These are phyloP conservation scores for Leptodontidium sp. DNA, from an alignment of 2,329 filamentous ascomycete species.

Conservation along the genomic window DNA sequence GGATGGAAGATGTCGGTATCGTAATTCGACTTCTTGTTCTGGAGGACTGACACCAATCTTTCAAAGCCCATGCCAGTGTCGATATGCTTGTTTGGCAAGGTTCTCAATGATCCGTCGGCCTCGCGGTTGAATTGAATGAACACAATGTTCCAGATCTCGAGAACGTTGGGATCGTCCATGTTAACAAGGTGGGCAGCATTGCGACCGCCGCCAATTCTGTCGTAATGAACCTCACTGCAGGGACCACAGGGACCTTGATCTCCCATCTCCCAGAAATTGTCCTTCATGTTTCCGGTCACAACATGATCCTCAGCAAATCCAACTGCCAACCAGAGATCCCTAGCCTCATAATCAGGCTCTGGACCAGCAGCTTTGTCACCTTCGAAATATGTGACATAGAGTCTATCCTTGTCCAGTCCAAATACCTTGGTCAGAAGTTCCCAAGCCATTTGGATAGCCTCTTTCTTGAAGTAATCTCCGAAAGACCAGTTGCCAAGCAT, in stretches of 20 bases:
- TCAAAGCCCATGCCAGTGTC: conserved; percentile 98
- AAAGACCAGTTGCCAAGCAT: conserved; percentile 99
- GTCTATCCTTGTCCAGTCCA: conserved; percentile 78
- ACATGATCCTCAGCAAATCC: conserved; percentile 94
- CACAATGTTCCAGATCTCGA: conserved; percentile 99
- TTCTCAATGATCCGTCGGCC: conserved; percentile 81
- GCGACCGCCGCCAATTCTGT: conserved; percentile 88
- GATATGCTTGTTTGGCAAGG: conserved; percentile 91
- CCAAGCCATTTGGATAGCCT: conserved; percentile 91
- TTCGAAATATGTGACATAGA: conserved; percentile 99
- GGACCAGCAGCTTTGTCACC: conserved; percentile 78
- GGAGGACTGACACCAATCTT: conserved; percentile 89
- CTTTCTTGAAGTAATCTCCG: conserved; percentile 98
- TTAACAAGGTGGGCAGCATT: conserved; percentile 96
- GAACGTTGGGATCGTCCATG: conserved; percentile 92
- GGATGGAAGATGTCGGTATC: conserved; percentile 96
- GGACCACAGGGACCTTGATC: conserved; percentile 97
- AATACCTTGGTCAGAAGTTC: conserved; percentile 93
- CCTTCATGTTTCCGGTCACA: conserved; percentile 95
- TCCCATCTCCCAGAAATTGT: conserved; percentile 99
- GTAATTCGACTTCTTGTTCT: conserved; percentile 93
- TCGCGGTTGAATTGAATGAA: conserved; percentile 99
- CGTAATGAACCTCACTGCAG: conserved; percentile 96
- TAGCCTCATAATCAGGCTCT: conserved; percentile 90
- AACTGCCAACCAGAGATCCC: conserved; percentile 83